These are phyloP conservation scores for Lignosus rhinocerotis DNA, from an alignment of 1,284 basidiomycete genomes.

Conservation along the genomic window DNA sequence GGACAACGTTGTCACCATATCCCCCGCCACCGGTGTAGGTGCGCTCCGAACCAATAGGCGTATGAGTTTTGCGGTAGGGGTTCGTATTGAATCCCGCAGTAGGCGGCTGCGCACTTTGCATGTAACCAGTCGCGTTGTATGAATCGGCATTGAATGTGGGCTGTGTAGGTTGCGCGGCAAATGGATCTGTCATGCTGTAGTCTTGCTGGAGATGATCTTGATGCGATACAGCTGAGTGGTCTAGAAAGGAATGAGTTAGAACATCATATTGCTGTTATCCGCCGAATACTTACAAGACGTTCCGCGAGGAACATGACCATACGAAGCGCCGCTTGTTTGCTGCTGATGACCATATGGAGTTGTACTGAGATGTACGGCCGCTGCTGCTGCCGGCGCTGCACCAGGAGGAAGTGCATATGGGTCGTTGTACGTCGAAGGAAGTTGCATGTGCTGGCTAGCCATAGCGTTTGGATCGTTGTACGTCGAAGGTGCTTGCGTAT, in stretches of 20 bases:
- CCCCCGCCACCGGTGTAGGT: slow-evolving; percentile 60
- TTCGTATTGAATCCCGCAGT: slow-evolving; percentile 24
- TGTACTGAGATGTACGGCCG: slow-evolving; percentile 14
- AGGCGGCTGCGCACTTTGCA: slow-evolving; percentile 26
- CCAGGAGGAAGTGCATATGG: slow-evolving; percentile 17
- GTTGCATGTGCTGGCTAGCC: slow-evolving; percentile 42
- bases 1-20: slow-evolving; percentile 51
- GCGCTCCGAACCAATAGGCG: slow-evolving; percentile 39
- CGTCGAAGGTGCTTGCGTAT: slow-evolving; percentile 39
- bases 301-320: slow-evolving; percentile 55
- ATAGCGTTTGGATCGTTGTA: slow-evolving; percentile 37
- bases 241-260: slow-evolving; percentile 33
- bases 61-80: slow-evolving; percentile 31
- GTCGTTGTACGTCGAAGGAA: slow-evolving; percentile 40
- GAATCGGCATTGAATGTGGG: slow-evolving; percentile 39
- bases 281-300: slow-evolving; percentile 52
- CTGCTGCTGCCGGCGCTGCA: slow-evolving; percentile 27
- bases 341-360: slow-evolving; percentile 31
- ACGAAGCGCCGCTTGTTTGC: slow-evolving; percentile 38
- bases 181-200: slow-evolving; percentile 49
- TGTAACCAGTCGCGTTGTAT: slow-evolving; percentile 40
- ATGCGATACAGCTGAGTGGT: slow-evolving; percentile 47
- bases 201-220: slow-evolving; percentile 49
- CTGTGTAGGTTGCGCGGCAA: slow-evolving; percentile 38
- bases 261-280: background rate